Percentiles rank a stretch among this genome's conserved stretches.
phyloP scores from a whole-genome alignment of 495 filamentous ascomycete genomes.

The Xylaria acuta region DNA sequence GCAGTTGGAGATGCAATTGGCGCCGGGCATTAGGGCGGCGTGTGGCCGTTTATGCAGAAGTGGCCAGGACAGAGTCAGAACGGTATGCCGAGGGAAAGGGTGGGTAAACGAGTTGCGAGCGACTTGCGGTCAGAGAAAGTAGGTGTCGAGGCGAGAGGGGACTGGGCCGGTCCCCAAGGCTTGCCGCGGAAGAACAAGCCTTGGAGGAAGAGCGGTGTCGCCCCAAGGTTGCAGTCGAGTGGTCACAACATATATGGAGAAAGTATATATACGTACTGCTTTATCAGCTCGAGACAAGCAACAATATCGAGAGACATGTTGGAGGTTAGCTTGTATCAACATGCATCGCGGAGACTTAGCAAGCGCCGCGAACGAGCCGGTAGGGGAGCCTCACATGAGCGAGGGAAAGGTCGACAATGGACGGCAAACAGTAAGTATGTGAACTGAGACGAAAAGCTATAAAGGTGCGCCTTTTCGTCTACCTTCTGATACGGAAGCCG shows the following conservation, averaged over 20 bases:
- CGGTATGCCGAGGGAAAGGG: conserved; percentile 5
- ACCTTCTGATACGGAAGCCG: background rate
- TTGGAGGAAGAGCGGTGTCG: conserved; percentile 26
- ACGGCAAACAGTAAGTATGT: background rate
- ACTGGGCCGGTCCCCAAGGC: conserved; percentile 16
- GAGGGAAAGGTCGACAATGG: background rate
- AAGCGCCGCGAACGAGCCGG: conserved; percentile 19
- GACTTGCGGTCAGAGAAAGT: conserved; percentile 23
- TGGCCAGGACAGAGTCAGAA: conserved; percentile 7
- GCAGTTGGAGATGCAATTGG: conserved; percentile 18
- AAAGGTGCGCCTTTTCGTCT: background rate
- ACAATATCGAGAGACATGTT: conserved; percentile 24
- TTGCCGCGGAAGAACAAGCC: conserved; percentile 12
- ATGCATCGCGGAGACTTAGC: conserved; percentile 17
- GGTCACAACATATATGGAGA: conserved; percentile 23
- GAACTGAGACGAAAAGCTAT: conserved; percentile 3
- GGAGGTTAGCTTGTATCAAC: conserved; percentile 24
- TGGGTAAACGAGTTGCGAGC: conserved; percentile 4
- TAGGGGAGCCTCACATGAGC: background rate
- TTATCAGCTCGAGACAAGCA: conserved; percentile 18
- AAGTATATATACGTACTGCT: conserved; percentile 10
- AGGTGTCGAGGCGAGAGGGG: conserved; percentile 10
- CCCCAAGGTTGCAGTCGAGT: conserved; percentile 24
- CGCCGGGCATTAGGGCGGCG: conserved; percentile 14
- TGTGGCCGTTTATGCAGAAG: conserved; percentile 12